Evolutionary conservation across 2,329 filamentous ascomycete species (phyloP).

Genomic region (Aspergillus spinulosporus): DNA sequence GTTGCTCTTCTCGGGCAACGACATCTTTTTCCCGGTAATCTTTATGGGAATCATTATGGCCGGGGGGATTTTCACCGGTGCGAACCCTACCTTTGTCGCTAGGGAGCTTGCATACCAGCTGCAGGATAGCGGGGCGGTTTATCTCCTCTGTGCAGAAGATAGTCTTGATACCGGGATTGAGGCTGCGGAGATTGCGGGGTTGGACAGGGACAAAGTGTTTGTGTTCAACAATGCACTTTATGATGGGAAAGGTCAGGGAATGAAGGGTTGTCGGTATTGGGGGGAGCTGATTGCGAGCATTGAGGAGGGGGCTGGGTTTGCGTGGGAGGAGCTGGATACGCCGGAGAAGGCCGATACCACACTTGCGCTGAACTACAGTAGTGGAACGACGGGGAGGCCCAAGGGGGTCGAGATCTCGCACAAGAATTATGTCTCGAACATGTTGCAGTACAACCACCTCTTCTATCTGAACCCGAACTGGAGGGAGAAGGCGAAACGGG

Average conservation of each 20-base stretch:
- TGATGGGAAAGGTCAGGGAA: constrained; percentile 40
- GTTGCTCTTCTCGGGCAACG: constrained; percentile 72
- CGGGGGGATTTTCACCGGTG: constrained; percentile 74
- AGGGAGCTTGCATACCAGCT: constrained; percentile 76
- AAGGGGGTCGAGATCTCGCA: constrained; percentile 86
- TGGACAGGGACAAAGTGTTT: constrained; percentile 61
- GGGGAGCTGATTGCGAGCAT: constrained; percentile 57
- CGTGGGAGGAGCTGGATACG: constrained; percentile 54
- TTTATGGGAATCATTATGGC: constrained; percentile 76
- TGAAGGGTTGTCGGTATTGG: constrained; percentile 61
- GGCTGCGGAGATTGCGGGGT: constrained; percentile 61
- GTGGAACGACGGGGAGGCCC: constrained; percentile 73
- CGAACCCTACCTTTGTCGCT: constrained; percentile 68
- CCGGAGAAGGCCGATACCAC: constrained; percentile 45
- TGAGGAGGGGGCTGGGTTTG: constrained; percentile 57
- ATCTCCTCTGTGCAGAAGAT: constrained; percentile 61
- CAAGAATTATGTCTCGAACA: constrained; percentile 72
- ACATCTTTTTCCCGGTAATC: constrained; percentile 68
- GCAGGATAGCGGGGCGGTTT: constrained; percentile 66
- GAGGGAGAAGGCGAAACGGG: constrained; percentile 44
- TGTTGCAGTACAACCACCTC: constrained; percentile 58
- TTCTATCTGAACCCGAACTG: constrained; percentile 51
- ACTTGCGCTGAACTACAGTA: constrained; percentile 73
- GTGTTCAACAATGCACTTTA: constrained; percentile 62
- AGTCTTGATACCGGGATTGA: constrained; percentile 65